A percentile compares a stretch with the other conserved stretches of the same genome.
Evolutionary conservation across 805 yeast species (phyloP).

Genomic region (Lipomyces kockii): DNA sequence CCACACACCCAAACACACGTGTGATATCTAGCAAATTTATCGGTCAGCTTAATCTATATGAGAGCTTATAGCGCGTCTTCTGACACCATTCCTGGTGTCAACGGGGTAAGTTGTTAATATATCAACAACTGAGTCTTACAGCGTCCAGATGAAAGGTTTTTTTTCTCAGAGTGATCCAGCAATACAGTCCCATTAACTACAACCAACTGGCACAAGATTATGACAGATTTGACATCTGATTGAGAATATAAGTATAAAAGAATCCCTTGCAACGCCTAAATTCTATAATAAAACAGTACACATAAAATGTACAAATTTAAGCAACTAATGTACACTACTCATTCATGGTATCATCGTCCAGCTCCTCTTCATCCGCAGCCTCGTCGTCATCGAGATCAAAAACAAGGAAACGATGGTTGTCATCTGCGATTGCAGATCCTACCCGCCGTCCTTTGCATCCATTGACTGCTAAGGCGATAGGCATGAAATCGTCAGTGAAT

Average conservation of each 20-base stretch:
- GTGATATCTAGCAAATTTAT: too few species aligned
- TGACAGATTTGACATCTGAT: background rate
- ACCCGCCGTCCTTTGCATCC: slow-evolving; percentile 36
- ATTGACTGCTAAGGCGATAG: slow-evolving; percentile 32
- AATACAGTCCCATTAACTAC: too few species aligned
- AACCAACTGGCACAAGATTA: background rate
- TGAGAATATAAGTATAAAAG: too few species aligned
- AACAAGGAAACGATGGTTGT: slow-evolving; percentile 32
- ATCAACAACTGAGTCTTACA: background rate
- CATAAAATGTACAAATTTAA: background rate
- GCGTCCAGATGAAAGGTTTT: too few species aligned
- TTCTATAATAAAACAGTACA: background rate
- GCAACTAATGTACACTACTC: slow-evolving; percentile 2
- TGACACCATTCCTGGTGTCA: background rate
- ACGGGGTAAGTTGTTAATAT: too few species aligned
- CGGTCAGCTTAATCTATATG: too few species aligned
- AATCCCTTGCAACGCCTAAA: background rate
- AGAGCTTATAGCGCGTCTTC: background rate
- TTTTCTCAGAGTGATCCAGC: background rate
- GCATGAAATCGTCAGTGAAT: slow-evolving; percentile 23
- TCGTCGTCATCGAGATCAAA: slow-evolving; percentile 37
- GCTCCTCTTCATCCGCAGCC: slow-evolving; percentile 28
- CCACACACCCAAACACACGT: too few species aligned
- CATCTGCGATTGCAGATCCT: slow-evolving; percentile 34
- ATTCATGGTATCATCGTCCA: slow-evolving; percentile 4